Conservation (phyloP, 768 basidiomycete species). For the Lentinus brumalis region DNA sequence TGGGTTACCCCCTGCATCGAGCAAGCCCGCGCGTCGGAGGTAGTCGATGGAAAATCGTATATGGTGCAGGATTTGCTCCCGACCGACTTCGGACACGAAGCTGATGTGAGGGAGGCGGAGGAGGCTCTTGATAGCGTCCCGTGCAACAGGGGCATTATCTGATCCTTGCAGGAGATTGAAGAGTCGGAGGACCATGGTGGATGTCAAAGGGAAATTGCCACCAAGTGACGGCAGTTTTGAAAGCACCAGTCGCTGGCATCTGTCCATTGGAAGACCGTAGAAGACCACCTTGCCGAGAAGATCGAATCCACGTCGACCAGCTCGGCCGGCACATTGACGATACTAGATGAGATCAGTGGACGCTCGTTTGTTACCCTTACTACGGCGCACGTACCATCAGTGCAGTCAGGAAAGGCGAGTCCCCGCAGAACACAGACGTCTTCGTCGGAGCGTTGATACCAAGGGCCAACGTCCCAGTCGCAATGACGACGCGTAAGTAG, state of each 20-base stretch:
- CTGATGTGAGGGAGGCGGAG: constrained; percentile 60
- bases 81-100: constrained; percentile 55
- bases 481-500: constrained; percentile 64
- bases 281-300: constrained; percentile 72
- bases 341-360: constrained; percentile 44
- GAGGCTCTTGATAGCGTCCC: constrained; percentile 51
- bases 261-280: constrained; percentile 64
- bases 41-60: constrained; percentile 74
- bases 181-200: constrained; percentile 64
- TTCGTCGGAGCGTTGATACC: constrained; percentile 78
- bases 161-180: constrained; percentile 70
- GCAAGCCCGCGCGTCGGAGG: constrained; percentile 55
- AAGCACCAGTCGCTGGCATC: constrained; percentile 62
- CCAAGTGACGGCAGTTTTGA: constrained; percentile 64
- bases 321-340: constrained; percentile 73
- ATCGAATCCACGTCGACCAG: constrained; percentile 72
- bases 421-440: constrained; percentile 63
- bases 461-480: constrained; percentile 70
- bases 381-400: constrained; percentile 49
- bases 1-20: constrained; percentile 55
- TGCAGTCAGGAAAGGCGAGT: constrained; percentile 61
- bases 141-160: constrained; percentile 47
- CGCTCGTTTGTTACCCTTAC: neutral
- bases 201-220: constrained; percentile 66
- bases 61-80: constrained; percentile 62